Conservation (phyloP, 1,284 basidiomycete genomes). For the Ganoderma leucocontextum region DNA sequence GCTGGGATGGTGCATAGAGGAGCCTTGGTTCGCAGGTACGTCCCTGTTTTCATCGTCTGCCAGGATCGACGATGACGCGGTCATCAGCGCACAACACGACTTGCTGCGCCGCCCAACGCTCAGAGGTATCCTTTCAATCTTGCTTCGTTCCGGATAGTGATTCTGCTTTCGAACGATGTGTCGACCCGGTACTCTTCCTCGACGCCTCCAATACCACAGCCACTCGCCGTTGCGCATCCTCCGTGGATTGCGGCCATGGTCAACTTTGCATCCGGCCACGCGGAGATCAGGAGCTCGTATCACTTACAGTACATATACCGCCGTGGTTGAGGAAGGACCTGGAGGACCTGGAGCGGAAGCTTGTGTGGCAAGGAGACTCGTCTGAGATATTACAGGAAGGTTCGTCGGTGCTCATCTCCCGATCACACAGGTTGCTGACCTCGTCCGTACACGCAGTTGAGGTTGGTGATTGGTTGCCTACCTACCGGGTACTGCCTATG, state of each 20-base stretch:
- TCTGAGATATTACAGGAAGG: conserved; percentile 76
- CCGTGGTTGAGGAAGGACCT: conserved; percentile 22
- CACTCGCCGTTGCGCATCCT: conserved; percentile 45
- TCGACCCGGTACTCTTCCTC: conserved; percentile 65
- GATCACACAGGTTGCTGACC: background rate
- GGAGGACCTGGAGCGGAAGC: conserved; percentile 36
- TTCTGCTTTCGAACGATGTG: conserved; percentile 46
- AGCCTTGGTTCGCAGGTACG: conserved; percentile 46
- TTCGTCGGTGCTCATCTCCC: conserved; percentile 39
- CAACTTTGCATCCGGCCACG: conserved; percentile 57
- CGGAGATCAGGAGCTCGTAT: conserved; percentile 54
- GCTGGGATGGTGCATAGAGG: conserved; percentile 68
- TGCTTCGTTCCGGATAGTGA: conserved; percentile 53
- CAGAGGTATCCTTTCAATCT: conserved; percentile 37
- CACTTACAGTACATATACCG: conserved; percentile 48
- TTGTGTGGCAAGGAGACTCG: conserved; percentile 76
- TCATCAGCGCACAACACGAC: conserved; percentile 31
- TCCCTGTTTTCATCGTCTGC: background rate
- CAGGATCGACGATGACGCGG: background rate
- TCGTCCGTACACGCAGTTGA: conserved; percentile 53
- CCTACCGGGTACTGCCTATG: conserved; percentile 54
- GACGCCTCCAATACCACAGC: conserved; percentile 36
- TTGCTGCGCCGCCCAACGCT: conserved; percentile 27
- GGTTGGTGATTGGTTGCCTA: conserved; percentile 57
- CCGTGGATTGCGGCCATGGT: conserved; percentile 46